Evolutionary conservation across 208 protist species (phyloP).

Genomic region (Wallacemonas sp.): DNA sequence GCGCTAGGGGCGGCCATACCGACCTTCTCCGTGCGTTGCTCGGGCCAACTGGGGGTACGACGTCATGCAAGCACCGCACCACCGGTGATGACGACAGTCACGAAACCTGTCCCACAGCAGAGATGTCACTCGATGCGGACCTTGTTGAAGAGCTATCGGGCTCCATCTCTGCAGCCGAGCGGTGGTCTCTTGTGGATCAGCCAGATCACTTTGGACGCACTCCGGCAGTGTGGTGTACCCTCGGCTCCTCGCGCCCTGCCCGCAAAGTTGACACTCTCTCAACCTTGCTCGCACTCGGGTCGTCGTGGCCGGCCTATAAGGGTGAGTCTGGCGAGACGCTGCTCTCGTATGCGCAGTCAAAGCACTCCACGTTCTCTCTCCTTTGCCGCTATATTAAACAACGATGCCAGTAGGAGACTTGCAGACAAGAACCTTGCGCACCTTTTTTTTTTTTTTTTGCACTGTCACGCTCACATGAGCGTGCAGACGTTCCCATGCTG

Average conservation of each 20-base stretch:
- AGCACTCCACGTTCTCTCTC: conserved; percentile 24
- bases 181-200: conserved; percentile 35
- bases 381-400: conserved; percentile 1
- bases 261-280: conserved; percentile 32
- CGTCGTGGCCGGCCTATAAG: conserved; percentile 29
- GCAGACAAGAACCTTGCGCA: background rate
- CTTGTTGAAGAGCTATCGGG: background rate
- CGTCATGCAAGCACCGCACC: background rate
- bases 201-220: conserved; percentile 37
- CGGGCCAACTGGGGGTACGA: background rate
- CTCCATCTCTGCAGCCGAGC: conserved; percentile 12
- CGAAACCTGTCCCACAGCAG: too few species aligned
- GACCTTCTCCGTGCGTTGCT: conserved; percentile 36
- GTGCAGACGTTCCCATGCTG: background rate
- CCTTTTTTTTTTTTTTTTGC: conserved; percentile 14
- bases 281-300: conserved; percentile 37
- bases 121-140: background rate
- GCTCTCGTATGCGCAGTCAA: conserved; percentile 18
- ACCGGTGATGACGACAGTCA: too few species aligned
- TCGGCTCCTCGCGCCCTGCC: conserved; percentile 15
- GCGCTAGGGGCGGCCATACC: conserved; percentile 33
- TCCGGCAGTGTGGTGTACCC: conserved; percentile 55
- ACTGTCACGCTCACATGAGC: background rate
- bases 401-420: background rate
- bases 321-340: conserved; percentile 31